Percentiles rank a stretch among this genome's conserved stretches.
Evolutionary conservation across 2,329 filamentous ascomycete genomes (phyloP).

Genomic region (Diaporthe helianthi): DNA sequence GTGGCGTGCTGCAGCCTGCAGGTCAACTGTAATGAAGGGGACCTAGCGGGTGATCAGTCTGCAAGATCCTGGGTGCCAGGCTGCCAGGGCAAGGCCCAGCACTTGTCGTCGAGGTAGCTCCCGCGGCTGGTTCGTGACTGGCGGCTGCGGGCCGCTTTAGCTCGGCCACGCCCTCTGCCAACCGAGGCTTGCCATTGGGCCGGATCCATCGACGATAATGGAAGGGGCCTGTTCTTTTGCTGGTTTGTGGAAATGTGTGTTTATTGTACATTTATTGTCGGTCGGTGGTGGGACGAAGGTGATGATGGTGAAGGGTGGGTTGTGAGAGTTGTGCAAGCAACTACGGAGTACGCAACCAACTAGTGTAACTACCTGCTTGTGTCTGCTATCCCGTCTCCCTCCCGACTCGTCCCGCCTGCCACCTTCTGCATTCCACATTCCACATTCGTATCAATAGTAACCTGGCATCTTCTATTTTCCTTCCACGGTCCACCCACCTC

Average conservation of each 20-base stretch:
- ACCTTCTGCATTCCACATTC: not conserved
- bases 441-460: not conserved
- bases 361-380: too few species aligned
- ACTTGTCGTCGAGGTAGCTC: constrained; percentile 15
- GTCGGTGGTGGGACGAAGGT: too few species aligned
- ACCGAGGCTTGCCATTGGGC: not conserved
- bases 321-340: constrained; percentile 5
- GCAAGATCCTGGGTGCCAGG: constrained; percentile 5
- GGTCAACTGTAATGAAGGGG: constrained; percentile 10
- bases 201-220: not conserved
- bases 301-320: not conserved
- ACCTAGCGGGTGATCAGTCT: constrained; percentile 12
- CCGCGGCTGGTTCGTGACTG: constrained; percentile 5
- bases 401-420: not conserved
- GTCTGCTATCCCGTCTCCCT: not conserved
- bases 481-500: not conserved
- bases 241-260: too few species aligned
- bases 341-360: not conserved
- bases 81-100: not conserved
- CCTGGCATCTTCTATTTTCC: not conserved
- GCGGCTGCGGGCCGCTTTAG: constrained; percentile 14
- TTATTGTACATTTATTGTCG: too few species aligned
- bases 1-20: constrained; percentile 6
- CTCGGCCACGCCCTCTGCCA: not conserved
- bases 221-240: not conserved